Percentiles rank a stretch among this genome's conserved stretches.
These are phyloP conservation scores for Mycena metata DNA, from an alignment of 768 basidiomycete species.

Conservation along the genomic window DNA sequence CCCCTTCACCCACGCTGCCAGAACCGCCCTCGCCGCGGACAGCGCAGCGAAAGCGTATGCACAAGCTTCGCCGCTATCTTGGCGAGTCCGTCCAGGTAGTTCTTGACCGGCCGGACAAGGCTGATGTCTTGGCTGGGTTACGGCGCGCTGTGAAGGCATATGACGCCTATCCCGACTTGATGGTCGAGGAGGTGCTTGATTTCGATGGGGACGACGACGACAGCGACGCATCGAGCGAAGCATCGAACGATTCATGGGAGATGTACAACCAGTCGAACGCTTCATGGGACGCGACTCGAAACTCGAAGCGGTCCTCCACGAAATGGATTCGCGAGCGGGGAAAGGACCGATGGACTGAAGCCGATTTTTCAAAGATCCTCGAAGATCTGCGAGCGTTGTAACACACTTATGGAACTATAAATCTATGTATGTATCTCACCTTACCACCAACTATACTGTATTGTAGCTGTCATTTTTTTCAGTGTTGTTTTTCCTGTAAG, in stretches of 20 bases:
- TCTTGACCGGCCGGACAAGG: constrained; percentile 27
- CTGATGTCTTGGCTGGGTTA: constrained; percentile 21
- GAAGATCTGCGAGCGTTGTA: constrained; percentile 32
- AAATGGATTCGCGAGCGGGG: constrained; percentile 38
- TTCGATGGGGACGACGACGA: constrained; percentile 23
- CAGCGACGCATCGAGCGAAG: constrained; percentile 29
- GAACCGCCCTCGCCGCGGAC: constrained; percentile 41
- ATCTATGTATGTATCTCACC: background rate
- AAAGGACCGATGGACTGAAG: constrained; percentile 32
- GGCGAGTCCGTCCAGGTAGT: constrained; percentile 41
- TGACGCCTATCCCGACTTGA: constrained; percentile 2
- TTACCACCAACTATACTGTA: constrained; percentile 11
- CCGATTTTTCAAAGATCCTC: constrained; percentile 33
- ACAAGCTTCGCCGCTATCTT: constrained; percentile 45
- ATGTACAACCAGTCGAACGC: background rate
- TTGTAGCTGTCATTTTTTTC: constrained; percentile 16
- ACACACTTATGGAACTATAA: constrained; percentile 17
- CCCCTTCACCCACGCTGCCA: constrained; percentile 31
- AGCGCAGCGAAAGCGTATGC: constrained; percentile 37
- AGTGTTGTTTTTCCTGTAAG: background rate
- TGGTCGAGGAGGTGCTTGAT: constrained; percentile 18
- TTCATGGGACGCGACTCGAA: background rate
- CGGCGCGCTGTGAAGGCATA: constrained; percentile 5
- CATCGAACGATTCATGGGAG: background rate
- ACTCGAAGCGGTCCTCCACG: background rate